Evolutionary conservation across 495 filamentous ascomycete genomes (phyloP), one percentile per base, ranked within the genome.

Genomic region (Symbiotaphrina buchneri): DNA sequence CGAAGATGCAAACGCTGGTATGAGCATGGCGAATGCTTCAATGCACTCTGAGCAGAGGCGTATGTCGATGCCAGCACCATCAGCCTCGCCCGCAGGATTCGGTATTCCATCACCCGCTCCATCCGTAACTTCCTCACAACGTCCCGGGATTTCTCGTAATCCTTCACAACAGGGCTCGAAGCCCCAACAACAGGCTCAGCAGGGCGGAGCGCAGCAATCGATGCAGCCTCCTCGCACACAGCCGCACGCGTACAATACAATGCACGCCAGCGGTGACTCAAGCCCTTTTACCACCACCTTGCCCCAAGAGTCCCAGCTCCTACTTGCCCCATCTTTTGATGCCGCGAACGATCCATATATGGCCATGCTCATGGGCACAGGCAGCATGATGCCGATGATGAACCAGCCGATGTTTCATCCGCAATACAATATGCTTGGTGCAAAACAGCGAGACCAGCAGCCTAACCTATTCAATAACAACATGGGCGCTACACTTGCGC

Each of bases 281-380:
- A 18, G 35, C 16, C 35, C 35, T 6, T 24, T 39, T 17, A 37
- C 28, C 10, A 34, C 19, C 10, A 14, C 35, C 6, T 17, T 37
- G 19, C 35, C 35, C 17, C 10, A 28, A 4, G 30, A 37, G 32
- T 23, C 35, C n/a, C 35, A 38, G 29, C 16, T 37, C 13, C 2
- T 37, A 7, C 19, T 37, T 10, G 35, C 30, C 8, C 11, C 19
- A 10, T 7, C 22, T 13, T 25, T 25, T 25, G 22, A 13, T 25
- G 8, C 22, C 7, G 30, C 33, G 1, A 18, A 30, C 4, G 30
- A 36, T 18, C 33, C 33, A 10, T 10, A 7, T 6, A 14, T 20
- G 5, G 3, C 34, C 30, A 15, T 15, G 30, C n/a, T 37, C 13
- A 37, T 37, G 35, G 20, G 10, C 13, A 20, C 30, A 6, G 31